These are phyloP conservation scores for Theileria equi DNA, from an alignment of 169 alveolate genomes.

Conservation along the genomic window DNA sequence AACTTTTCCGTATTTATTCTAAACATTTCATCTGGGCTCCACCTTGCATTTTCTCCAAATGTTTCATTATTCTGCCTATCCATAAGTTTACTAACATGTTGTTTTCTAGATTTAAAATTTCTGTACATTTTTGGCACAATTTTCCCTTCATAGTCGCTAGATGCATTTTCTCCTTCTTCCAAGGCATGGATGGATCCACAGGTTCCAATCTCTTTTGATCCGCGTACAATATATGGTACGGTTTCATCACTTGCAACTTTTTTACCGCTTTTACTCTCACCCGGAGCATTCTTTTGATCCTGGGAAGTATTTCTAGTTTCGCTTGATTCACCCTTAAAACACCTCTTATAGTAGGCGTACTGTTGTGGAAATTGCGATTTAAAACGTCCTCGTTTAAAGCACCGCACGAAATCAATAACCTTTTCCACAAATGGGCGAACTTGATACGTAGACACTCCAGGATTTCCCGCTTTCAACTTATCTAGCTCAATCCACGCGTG, in stretches of 20 bases:
- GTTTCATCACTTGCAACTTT: not conserved
- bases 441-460: constrained; percentile 31
- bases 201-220: not conserved
- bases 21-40: constrained; percentile 87
- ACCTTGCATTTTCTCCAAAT: constrained; percentile 41
- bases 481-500: constrained; percentile 77
- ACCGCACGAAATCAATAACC: constrained; percentile 12
- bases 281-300: too few relatives aligned
- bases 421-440: constrained; percentile 58
- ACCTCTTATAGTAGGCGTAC: constrained; percentile 8
- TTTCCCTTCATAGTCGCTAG: not conserved
- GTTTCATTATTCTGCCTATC: constrained; percentile 8
- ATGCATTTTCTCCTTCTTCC: not conserved
- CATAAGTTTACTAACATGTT: not conserved
- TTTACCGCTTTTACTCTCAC: too few relatives aligned
- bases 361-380: constrained; percentile 15
- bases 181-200: too few relatives aligned
- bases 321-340: not conserved
- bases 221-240: not conserved
- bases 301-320: not conserved
- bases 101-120: not conserved
- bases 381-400: constrained; percentile 27
- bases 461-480: constrained; percentile 17
- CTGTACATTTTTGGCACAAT: not conserved
- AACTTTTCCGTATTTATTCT: constrained; percentile 81